phyloP scores from a whole-genome alignment of 495 filamentous ascomycete species.

The Aspergillus steynii region DNA sequence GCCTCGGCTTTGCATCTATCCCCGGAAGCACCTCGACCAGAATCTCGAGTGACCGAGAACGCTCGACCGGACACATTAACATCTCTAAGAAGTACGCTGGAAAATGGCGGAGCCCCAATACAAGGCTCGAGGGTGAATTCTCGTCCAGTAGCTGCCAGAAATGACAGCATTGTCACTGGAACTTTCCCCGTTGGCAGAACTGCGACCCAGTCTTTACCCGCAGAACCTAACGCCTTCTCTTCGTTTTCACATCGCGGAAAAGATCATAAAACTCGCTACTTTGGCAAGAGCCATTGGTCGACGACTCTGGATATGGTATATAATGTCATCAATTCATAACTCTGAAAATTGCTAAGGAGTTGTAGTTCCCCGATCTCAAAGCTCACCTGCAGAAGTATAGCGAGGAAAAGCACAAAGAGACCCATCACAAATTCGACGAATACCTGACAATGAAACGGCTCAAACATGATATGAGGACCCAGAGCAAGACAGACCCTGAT shows the following conservation, averaged over 20 bases:
- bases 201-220: background rate
- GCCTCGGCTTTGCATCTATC: background rate
- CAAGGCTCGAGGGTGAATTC: background rate
- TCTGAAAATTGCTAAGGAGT: background rate
- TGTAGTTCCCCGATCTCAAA: slow-evolving; percentile 1
- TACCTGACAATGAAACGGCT: background rate
- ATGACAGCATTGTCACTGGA: background rate
- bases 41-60: background rate
- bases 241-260: background rate
- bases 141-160: background rate
- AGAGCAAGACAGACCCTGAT: background rate
- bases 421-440: background rate
- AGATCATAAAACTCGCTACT: background rate
- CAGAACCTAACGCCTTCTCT: background rate
- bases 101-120: background rate
- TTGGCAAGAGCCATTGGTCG: background rate
- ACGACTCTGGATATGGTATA: slow-evolving; percentile 6
- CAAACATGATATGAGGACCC: background rate
- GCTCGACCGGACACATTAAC: background rate
- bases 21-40: background rate
- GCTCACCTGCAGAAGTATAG: background rate
- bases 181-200: background rate
- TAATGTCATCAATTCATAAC: background rate
- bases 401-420: background rate
- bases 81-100: background rate